Evolutionary conservation across 1,139 yeast species (phyloP), one percentile per base, ranked within the genome.

Genomic region (Pichiaceae sp.): DNA sequence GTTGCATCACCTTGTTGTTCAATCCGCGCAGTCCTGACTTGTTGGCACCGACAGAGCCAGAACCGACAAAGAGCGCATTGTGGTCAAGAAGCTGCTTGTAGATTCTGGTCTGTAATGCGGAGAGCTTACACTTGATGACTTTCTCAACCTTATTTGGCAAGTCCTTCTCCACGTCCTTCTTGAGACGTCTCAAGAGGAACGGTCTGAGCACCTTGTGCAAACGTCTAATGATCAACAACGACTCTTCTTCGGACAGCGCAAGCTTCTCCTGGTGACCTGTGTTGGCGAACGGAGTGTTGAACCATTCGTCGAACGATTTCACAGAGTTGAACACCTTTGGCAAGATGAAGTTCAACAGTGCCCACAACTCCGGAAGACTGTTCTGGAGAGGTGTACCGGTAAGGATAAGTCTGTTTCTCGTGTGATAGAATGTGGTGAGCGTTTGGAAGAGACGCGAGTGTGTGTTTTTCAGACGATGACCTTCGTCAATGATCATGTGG

Each of bases 101-200:
- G 50, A 91, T 70, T 47, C 78, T 74, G 32, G 73, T 69, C 64
- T 91, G 98, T 45, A 91, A 66, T 0, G 93, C 79, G 33, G 95
- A 84, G 81, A 86, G 81, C 60, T 86, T 86, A 66, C 98, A 91
- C 62, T 91, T 91, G 53, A 91, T 73, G 33, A 91, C 97, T 57
- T 80, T 87, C 62, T 91, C 98, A 38, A 91, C 85, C 66, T 91
- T 91, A 56, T 86, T 89, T 2, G 98, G 98, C 48, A 91, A 71
- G 56, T 89, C 97, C 56, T 87, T 89, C 57, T 91, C 98, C 29
- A 91, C 98, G 66, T 91, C 98, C 59, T 87, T 89, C 64, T 91
- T 91, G 64, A 91, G 72, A 66, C 98, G 81, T 64, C 98, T 78
- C 52, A 91, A 68, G 50, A 91, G 68, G 71, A 91, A 91, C 3